Percentiles rank a stretch among this genome's conserved stretches.
phyloP scores from a whole-genome alignment of 208 protist species.

The Wallacemonas sp. region DNA sequence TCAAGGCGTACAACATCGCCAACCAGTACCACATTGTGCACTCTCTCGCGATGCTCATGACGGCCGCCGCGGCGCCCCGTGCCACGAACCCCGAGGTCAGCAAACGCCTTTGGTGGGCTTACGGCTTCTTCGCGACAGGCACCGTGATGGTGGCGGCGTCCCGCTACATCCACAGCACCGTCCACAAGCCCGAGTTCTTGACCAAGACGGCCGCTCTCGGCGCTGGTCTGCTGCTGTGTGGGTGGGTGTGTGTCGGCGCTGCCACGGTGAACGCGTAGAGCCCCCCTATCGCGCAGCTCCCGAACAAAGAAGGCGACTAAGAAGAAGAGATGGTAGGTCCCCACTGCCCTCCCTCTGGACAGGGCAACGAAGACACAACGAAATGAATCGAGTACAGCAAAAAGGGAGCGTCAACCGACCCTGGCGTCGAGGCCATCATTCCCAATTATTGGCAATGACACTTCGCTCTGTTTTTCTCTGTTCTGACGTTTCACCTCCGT shows the following conservation, averaged over 20 bases:
- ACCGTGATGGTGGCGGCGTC: slow-evolving; percentile 28
- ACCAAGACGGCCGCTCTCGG: slow-evolving; percentile 25
- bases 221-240: slow-evolving; percentile 30
- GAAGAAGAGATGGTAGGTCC: neutral
- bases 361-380: too few species aligned
- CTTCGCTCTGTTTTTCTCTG: neutral
- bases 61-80: slow-evolving; percentile 32
- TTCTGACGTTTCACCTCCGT: neutral
- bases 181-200: slow-evolving; percentile 45
- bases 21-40: slow-evolving; percentile 78
- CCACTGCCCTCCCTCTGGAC: too few species aligned
- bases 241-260: slow-evolving; percentile 33
- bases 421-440: too few species aligned
- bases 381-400: too few species aligned
- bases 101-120: slow-evolving; percentile 32
- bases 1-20: slow-evolving; percentile 43
- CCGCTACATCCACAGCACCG: slow-evolving; percentile 44
- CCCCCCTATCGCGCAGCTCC: too few species aligned
- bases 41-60: slow-evolving; percentile 54
- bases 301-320: slow-evolving; percentile 9
- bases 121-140: slow-evolving; percentile 35
- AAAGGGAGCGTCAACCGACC: too few species aligned
- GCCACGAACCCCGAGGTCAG: slow-evolving; percentile 16
- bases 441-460: too few species aligned
- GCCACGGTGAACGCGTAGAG: slow-evolving; percentile 19